Evolutionary conservation across 2,329 filamentous ascomycete genomes (phyloP).

Genomic region (Microdochium bolleyi): DNA sequence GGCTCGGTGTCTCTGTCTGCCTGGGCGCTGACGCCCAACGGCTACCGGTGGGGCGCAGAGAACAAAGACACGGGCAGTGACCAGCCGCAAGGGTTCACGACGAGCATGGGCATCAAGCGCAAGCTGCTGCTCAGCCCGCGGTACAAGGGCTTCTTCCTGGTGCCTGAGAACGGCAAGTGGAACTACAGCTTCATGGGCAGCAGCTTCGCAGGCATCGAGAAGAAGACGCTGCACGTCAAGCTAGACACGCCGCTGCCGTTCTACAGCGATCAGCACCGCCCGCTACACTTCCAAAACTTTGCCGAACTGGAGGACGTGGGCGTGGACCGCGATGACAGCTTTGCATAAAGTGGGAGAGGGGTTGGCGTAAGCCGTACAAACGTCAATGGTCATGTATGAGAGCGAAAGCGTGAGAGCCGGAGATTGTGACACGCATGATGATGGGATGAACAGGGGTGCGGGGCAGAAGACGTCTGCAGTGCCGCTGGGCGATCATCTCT

Average conservation of each 20-base stretch:
- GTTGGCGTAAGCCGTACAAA: no score
- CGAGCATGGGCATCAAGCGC: slow-evolving; percentile 88
- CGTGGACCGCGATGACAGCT: slow-evolving; percentile 88
- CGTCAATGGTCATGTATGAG: no score
- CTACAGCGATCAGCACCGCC: slow-evolving; percentile 87
- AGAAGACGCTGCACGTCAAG: slow-evolving; percentile 85
- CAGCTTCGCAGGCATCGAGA: slow-evolving; percentile 79
- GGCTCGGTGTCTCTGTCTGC: slow-evolving; percentile 91
- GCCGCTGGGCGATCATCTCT: not conserved
- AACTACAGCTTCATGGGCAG: slow-evolving; percentile 98
- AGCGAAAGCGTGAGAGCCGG: slow-evolving; percentile 7
- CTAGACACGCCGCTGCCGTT: slow-evolving; percentile 86
- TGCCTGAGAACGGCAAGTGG: slow-evolving; percentile 84
- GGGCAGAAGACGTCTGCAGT: no score
- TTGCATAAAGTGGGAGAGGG: slow-evolving; percentile 56
- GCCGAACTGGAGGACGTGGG: slow-evolving; percentile 95
- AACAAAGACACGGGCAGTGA: slow-evolving; percentile 92
- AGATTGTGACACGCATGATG: slow-evolving; percentile 8
- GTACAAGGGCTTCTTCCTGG: slow-evolving; percentile 92
- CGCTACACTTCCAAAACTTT: slow-evolving; percentile 95
- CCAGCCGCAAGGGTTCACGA: slow-evolving; percentile 88
- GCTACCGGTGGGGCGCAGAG: slow-evolving; percentile 94
- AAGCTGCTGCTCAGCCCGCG: slow-evolving; percentile 89
- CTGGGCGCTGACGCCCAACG: slow-evolving; percentile 84
- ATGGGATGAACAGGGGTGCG: no score